Evolutionary conservation across 768 basidiomycete genomes (phyloP), one percentile per base, ranked within the genome.

Genomic region (Lactifluus echinatus): DNA sequence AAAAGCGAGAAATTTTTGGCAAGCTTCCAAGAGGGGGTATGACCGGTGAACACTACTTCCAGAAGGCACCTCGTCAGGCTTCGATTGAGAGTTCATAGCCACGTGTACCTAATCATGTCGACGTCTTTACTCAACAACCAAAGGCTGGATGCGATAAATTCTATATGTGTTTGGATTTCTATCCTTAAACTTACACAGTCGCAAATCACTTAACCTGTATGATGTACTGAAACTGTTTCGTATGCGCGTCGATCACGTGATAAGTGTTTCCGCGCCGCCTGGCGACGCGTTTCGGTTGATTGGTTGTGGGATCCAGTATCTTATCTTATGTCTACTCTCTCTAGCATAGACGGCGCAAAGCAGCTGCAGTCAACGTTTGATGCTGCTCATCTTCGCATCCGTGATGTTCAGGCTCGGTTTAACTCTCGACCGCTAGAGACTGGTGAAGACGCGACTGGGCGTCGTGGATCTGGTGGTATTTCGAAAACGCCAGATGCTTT

Each of bases 21-120:
- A 69, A 70, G 56, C 63, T 69, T n/a, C 71, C 68, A 2, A 64
- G 62, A n/a, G 70, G 70, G 8, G 70, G 71, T 15, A 63, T 71
- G 34, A 68, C 64, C 12, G 66, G 62, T 14, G 63, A 67, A 50
- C 62, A 66, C 43, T 69, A 70, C 50, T 65, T 67, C 56, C 60
- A 66, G 56, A 65, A 66, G 49, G 69, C 70, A 8, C 64, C 69
- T 4, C 62, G 67, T 28, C 49, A 34, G 31, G 63, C 50, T 10
- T n/a, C 4, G 37, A 4, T 2, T 46, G 46, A 59, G 52, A 17
- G 26, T 44, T 54, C 40, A 28, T 43, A 49, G 26, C 47, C 37
- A 48, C 24, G 7, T 42, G 40, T 23, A 23, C 11, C 19, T 4
- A 21, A 8, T 28, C n/a, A n/a, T n/a, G n/a, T n/a, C n/a, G n/a